Evolutionary conservation across 768 basidiomycete species (phyloP).

Genomic region (Lepiota subincarnata): DNA sequence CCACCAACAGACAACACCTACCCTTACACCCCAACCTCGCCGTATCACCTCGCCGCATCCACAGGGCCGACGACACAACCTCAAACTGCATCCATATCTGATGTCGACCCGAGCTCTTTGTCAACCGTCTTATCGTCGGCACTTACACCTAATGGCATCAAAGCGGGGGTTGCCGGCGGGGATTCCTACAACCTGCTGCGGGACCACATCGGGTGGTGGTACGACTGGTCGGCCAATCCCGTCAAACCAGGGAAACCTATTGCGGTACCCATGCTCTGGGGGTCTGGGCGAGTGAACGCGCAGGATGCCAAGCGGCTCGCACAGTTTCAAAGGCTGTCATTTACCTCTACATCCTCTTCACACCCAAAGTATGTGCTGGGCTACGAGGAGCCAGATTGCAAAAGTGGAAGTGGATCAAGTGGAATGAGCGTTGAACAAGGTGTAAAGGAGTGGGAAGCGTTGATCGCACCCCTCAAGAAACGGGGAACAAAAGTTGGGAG

Average conservation of each 20-base stretch:
- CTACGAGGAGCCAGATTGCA: constrained; percentile 46
- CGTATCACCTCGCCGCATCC: background rate
- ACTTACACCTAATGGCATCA: constrained; percentile 39
- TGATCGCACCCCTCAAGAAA: constrained; percentile 37
- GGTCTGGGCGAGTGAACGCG: constrained; percentile 34
- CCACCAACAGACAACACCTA: background rate
- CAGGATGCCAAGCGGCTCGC: constrained; percentile 35
- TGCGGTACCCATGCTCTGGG: constrained; percentile 47
- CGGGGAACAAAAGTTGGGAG: constrained; percentile 39
- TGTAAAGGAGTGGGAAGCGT: constrained; percentile 34
- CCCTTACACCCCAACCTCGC: background rate
- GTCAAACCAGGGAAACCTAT: constrained; percentile 35
- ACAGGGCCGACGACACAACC: background rate
- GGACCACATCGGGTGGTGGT: constrained; percentile 46
- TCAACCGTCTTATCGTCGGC: constrained; percentile 5
- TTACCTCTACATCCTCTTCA: background rate
- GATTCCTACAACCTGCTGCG: constrained; percentile 36
- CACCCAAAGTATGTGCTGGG: constrained; percentile 38
- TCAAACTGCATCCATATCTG: background rate
- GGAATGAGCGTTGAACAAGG: constrained; percentile 40
- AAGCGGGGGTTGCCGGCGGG: constrained; percentile 44
- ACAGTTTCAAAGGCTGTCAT: constrained; percentile 30
- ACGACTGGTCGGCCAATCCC: constrained; percentile 44
- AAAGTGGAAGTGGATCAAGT: constrained; percentile 39
- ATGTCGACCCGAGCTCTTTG: background rate